Conservation (phyloP, 2,329 filamentous ascomycete genomes). For the Rutstroemia sydowiana region DNA sequence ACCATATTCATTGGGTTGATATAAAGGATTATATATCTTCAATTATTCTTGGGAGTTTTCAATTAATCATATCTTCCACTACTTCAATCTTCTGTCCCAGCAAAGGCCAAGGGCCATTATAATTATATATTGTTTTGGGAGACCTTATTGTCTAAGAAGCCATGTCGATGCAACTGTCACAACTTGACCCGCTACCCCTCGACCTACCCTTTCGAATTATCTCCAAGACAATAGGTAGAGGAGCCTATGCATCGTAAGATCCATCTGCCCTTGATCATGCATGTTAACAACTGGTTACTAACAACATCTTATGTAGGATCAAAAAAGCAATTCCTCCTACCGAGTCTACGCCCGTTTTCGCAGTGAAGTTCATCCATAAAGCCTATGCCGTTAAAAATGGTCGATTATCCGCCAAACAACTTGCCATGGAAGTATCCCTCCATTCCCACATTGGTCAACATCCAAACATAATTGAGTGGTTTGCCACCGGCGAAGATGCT, state of each 20-base stretch:
- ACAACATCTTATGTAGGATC: slow-evolving; percentile 34
- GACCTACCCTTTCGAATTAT: slow-evolving; percentile 90
- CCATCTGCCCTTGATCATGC: background rate
- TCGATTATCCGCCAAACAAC: slow-evolving; percentile 79
- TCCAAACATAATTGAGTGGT: slow-evolving; percentile 89
- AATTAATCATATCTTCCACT: background rate
- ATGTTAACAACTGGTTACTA: slow-evolving; percentile 6
- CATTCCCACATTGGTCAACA: slow-evolving; percentile 86
- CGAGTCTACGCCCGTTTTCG: slow-evolving; percentile 69
- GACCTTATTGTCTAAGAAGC: slow-evolving; percentile 2
- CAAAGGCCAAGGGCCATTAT: background rate
- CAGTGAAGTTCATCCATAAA: slow-evolving; percentile 98
- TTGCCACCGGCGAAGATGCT: slow-evolving; percentile 75
- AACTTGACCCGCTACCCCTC: slow-evolving; percentile 75
- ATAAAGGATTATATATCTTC: background rate
- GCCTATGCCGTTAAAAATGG: slow-evolving; percentile 86
- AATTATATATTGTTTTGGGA: background rate
- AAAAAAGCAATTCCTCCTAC: slow-evolving; percentile 83
- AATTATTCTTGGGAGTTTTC: background rate
- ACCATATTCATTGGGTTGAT: background rate
- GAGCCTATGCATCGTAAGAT: slow-evolving; percentile 89
- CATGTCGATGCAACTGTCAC: slow-evolving; percentile 57
- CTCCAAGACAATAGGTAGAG: slow-evolving; percentile 92
- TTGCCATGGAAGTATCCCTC: slow-evolving; percentile 84
- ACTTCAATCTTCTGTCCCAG: background rate